Base-by-base conservation (phyloP, 2,329 filamentous ascomycete species). In the Hymenoscyphus fructigenus region DNA sequence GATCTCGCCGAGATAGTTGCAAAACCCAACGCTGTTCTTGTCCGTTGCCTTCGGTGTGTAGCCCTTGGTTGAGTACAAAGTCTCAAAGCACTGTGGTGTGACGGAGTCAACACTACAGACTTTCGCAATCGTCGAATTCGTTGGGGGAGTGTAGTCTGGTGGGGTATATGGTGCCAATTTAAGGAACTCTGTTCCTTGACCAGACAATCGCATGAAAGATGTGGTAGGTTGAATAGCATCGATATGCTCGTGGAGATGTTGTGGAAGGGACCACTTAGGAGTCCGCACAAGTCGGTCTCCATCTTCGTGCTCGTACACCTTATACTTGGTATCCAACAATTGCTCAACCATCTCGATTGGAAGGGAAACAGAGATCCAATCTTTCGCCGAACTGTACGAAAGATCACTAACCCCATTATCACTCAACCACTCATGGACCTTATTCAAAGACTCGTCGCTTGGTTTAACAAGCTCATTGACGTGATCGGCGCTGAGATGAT, bases 101-200 rank as follows among this genome's bases (percentile, higher is more conserved):
- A 68, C 67, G 2, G 62, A 61, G 17, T 55, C 61, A 12, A 67
- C 59, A 28, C 97, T 74, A 93, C 95, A 80, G 92, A 97, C 79
- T 20, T 61, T 55, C 5, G 60, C 47, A 14, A 60, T 44, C 23
- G 60, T 57, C 20, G 60, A 47, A 29, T 62, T 65, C 10, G 20
- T 53, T 29, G 57, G 57, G 10, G 62, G 55, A 15, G 64, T 57
- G 38, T 62, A 61, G 14, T 47, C n/a, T 15, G 41, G 55, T 17
- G 55, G 23, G n/a, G 12, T 26, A 53, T 29, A 65, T 20, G 50
- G 53, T 23, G 34, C 55, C 14, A 59, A 26, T 10, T 59, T 53
- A 15, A 63, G 41, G 28, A 59, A 59, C 34, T 59, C 29, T 3
- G 55, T 63, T 53, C 56, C 56, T 20, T 63, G 55, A 5, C 38